Percentiles rank a stretch among this genome's conserved stretches.
These are phyloP conservation scores for Casuarina equisetifolia DNA, from an alignment of 306 rosid genomes.

Conservation along the genomic window DNA sequence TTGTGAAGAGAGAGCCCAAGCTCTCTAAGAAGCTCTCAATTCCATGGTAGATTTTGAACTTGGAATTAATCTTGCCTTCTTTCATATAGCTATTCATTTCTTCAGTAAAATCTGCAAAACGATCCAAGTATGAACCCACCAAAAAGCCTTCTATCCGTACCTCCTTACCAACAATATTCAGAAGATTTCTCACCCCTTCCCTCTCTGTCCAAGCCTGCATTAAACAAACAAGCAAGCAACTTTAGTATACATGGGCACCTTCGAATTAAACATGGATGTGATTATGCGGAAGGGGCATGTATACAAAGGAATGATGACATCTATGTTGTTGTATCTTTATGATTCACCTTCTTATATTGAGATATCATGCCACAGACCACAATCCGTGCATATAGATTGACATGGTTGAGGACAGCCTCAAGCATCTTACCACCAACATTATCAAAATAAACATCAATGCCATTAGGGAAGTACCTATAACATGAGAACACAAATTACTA, in stretches of 20 bases:
- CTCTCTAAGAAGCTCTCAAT: conserved; percentile 49
- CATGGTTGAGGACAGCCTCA: conserved; percentile 67
- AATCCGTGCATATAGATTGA: conserved; percentile 55
- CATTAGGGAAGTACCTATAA: conserved; percentile 56
- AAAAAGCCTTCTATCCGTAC: conserved; percentile 62
- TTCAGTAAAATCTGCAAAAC: conserved; percentile 54
- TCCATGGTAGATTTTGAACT: conserved; percentile 44
- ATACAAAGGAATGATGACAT: background rate
- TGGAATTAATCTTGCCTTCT: conserved; percentile 50
- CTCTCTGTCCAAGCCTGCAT: conserved; percentile 63
- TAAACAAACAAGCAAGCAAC: background rate
- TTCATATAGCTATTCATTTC: conserved; percentile 52
- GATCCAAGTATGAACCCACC: conserved; percentile 45
- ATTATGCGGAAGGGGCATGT: no score
- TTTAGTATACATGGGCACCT: background rate
- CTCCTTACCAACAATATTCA: conserved; percentile 64
- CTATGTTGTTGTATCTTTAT: background rate
- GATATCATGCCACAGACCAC: conserved; percentile 73
- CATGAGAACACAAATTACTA: background rate
- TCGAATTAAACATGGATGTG: background rate
- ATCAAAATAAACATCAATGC: conserved; percentile 65
- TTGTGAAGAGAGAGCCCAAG: conserved; percentile 47
- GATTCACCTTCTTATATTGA: conserved; percentile 50
- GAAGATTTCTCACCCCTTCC: conserved; percentile 58
- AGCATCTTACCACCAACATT: conserved; percentile 73